phyloP scores from a whole-genome alignment of 2,329 filamentous ascomycete species.

The Botrytis squamosa region DNA sequence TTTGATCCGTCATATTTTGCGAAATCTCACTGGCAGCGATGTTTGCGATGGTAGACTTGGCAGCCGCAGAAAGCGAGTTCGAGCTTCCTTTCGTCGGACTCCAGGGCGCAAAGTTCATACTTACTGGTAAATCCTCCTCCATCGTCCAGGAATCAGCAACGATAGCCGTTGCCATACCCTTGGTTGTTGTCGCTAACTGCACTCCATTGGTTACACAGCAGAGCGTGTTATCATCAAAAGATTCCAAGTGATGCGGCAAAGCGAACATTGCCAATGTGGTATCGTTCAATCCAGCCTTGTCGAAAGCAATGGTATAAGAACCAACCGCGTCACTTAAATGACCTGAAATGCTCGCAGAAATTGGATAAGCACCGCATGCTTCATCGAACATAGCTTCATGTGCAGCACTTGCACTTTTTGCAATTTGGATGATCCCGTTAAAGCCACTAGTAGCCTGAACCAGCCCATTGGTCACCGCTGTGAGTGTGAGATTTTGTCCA shows the following conservation, averaged over 20 bases:
- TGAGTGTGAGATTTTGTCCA: constrained; percentile 63
- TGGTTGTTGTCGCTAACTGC: constrained; percentile 73
- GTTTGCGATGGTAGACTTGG: constrained; percentile 57
- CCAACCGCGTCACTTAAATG: constrained; percentile 58
- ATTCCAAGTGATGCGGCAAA: constrained; percentile 79
- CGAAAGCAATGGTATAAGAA: constrained; percentile 71
- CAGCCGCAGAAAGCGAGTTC: constrained; percentile 51
- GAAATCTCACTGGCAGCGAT: constrained; percentile 71
- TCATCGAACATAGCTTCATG: constrained; percentile 72
- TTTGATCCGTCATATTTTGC: constrained; percentile 71
- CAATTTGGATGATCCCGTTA: constrained; percentile 76
- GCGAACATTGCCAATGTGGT: constrained; percentile 77
- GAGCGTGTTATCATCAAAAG: constrained; percentile 58
- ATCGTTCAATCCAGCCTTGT: constrained; percentile 63
- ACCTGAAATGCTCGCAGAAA: constrained; percentile 62
- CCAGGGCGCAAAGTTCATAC: constrained; percentile 81
- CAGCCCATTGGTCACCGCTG: constrained; percentile 62
- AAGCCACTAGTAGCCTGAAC: constrained; percentile 67
- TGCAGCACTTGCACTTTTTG: constrained; percentile 54
- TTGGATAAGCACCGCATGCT: constrained; percentile 73
- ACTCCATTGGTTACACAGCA: background rate
- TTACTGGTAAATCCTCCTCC: constrained; percentile 68
- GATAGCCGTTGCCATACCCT: constrained; percentile 74
- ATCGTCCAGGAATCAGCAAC: constrained; percentile 74
- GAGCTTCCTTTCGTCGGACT: constrained; percentile 50